These are phyloP conservation scores for Hypoxylon fragiforme DNA, from an alignment of 495 filamentous ascomycete species.

Conservation along the genomic window DNA sequence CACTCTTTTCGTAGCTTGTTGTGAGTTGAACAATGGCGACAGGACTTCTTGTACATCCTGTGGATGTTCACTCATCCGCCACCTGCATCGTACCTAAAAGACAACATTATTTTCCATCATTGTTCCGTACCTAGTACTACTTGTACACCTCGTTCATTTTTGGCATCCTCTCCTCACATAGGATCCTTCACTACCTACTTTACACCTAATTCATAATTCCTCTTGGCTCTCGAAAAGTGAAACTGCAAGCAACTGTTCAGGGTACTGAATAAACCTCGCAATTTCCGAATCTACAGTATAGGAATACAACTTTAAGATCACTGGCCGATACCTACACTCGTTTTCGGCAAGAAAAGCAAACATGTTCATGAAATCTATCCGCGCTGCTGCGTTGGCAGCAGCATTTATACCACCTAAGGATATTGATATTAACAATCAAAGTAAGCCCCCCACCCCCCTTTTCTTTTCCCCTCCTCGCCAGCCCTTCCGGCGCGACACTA, in stretches of 20 bases:
- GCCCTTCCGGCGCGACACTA: too few species aligned
- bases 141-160: slow-evolving; percentile 11
- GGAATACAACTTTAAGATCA: slow-evolving; percentile 4
- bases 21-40: slow-evolving; percentile 17
- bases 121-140: slow-evolving; percentile 5
- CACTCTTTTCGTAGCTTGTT: slow-evolving; percentile 12
- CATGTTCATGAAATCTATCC: slow-evolving; percentile 40
- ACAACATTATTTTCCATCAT: slow-evolving; percentile 2
- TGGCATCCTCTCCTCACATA: slow-evolving; percentile 4
- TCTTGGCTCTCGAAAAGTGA: slow-evolving; percentile 2
- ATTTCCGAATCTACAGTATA: slow-evolving; percentile 18
- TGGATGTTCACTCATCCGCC: slow-evolving; percentile 5
- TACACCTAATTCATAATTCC: slow-evolving; percentile 10
- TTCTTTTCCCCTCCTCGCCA: too few species aligned
- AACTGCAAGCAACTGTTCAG: slow-evolving; percentile 16
- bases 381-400: slow-evolving; percentile 35
- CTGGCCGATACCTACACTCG: slow-evolving; percentile 15
- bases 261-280: slow-evolving; percentile 16
- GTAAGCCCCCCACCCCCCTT: slow-evolving; percentile 35
- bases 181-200: not conserved
- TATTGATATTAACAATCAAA: slow-evolving; percentile 47
- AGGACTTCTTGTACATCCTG: slow-evolving; percentile 10
- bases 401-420: slow-evolving; percentile 43
- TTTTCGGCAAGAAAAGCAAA: slow-evolving; percentile 1
- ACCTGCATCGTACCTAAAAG: slow-evolving; percentile 4